Evolutionary conservation across 106 monocot genomes (phyloP), one percentile per base, ranked within the genome.

Genomic region (Triglochin maritima): DNA sequence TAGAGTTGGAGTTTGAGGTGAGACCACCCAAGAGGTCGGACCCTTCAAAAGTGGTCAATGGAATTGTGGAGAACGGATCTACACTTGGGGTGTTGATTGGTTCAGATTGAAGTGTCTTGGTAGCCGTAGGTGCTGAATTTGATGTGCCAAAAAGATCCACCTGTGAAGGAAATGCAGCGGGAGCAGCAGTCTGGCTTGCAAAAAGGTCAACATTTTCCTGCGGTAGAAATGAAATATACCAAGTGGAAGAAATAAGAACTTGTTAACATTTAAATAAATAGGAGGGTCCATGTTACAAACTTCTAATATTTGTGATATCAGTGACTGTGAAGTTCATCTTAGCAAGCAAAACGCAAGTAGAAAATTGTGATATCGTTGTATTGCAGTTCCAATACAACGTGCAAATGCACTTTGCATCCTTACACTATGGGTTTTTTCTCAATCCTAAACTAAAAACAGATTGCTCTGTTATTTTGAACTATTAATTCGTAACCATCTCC

Each of bases 201-300:
- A 94, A 89, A 13, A 89, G 60, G 76, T 94, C 85, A 57, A 78
- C 44, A 53, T 75, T 74, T 7, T 49, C 77, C 94, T 94, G 80
- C 59, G 84, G 47, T 14, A 59, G 5, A 12, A 29, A 29, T 0
- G 29, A 29, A 29, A 29, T 29, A 29, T 29, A 29, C 29, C 29
- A 29, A 29, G 29, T 29, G 29, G 29, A 1, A 29, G 29, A 29
- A 29, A 29, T 29, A 29, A 29, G 29, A 29, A 29, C 29, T 29
- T 29, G 29, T 29, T 29, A 29, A 29, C n/a, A n/a, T 29, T 29
- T 29, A 29, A 29, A 29, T 29, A 29, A 29, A 29, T 29, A 29
- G 29, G 29, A 29, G 29, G 29, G 29, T 29, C 1, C 0, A 29
- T 29, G 29, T 29, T 29, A 29, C 29, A 29, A 29, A 29, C 29